A percentile compares a stretch with the other conserved stretches of the same genome.
phyloP scores from a whole-genome alignment of 2,329 filamentous ascomycete genomes.

The Diaporthe sp. region DNA sequence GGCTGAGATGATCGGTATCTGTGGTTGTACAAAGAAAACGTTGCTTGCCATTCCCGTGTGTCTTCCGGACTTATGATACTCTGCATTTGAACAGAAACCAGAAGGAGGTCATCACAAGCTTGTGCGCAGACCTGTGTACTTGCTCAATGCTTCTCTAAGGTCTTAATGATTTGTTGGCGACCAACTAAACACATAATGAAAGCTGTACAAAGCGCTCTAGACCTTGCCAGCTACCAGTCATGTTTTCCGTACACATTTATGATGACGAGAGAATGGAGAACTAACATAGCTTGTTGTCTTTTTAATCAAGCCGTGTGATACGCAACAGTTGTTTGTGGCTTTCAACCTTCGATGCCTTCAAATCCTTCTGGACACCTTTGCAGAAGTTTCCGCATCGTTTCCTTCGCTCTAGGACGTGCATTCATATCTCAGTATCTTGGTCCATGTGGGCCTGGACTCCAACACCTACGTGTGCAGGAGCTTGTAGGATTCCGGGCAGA shows the following conservation, averaged over 20 bases:
- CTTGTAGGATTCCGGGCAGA: slow-evolving; percentile 3
- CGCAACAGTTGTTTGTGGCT: not conserved
- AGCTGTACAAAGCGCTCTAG: not conserved
- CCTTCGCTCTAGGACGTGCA: not conserved
- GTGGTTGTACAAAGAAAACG: not conserved
- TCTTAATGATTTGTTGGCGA: not conserved
- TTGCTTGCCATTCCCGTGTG: not conserved
- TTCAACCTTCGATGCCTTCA: not conserved
- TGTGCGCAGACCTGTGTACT: not conserved
- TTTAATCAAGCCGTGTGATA: too few relatives aligned
- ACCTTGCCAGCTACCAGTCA: not conserved
- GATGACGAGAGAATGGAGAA: not conserved
- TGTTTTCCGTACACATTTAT: not conserved
- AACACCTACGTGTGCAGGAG: not conserved
- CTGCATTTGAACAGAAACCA: too few relatives aligned
- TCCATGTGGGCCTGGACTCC: not conserved
- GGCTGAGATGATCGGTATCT: not conserved
- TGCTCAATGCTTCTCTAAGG: not conserved
- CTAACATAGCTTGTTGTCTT: not conserved
- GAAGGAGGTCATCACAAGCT: not conserved
- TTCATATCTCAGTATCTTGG: not conserved
- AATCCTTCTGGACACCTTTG: slow-evolving; percentile 7
- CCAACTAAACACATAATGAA: not conserved
- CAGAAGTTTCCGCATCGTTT: not conserved
- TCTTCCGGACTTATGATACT: not conserved